Evolutionary conservation across 2,329 filamentous ascomycete species (phyloP).

Genomic region (Pseudocercospora musae): DNA sequence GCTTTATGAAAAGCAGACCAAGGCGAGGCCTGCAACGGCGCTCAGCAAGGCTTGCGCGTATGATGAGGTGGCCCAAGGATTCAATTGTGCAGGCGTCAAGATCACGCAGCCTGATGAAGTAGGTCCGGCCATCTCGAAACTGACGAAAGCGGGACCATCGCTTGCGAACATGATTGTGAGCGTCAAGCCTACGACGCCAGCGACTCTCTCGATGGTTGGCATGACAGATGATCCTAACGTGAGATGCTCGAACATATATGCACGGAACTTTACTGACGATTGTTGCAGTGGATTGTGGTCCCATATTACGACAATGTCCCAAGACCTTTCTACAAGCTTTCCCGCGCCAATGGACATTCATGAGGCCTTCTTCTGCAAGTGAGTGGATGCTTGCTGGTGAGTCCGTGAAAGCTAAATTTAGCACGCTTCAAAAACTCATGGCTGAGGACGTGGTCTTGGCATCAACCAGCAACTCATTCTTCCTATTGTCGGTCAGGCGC

Average conservation of each 20-base stretch:
- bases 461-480: not conserved
- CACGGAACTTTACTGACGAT: not conserved
- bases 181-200: slow-evolving; percentile 36
- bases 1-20: slow-evolving; percentile 38
- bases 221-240: slow-evolving; percentile 41
- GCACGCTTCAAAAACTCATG: not conserved
- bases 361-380: not conserved
- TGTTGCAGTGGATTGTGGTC: slow-evolving; percentile 40
- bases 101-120: slow-evolving; percentile 33
- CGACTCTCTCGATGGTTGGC: slow-evolving; percentile 43
- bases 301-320: slow-evolving; percentile 51
- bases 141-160: slow-evolving; percentile 33
- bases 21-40: slow-evolving; percentile 32
- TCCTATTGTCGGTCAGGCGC: not conserved
- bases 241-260: slow-evolving; percentile 3
- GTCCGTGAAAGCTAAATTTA: not conserved
- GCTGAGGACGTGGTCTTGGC: not conserved
- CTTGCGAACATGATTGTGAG: slow-evolving; percentile 44
- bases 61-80: slow-evolving; percentile 42
- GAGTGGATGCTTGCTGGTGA: not conserved
- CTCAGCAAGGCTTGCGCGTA: slow-evolving; percentile 36
- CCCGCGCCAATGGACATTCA: not conserved
- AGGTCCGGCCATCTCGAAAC: slow-evolving; percentile 32
- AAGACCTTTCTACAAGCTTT: slow-evolving; percentile 28
- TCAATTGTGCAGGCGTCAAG: slow-evolving; percentile 35